Evolutionary conservation across 2,329 filamentous ascomycete genomes (phyloP).

Genomic region (Parafenestella ontariensis): DNA sequence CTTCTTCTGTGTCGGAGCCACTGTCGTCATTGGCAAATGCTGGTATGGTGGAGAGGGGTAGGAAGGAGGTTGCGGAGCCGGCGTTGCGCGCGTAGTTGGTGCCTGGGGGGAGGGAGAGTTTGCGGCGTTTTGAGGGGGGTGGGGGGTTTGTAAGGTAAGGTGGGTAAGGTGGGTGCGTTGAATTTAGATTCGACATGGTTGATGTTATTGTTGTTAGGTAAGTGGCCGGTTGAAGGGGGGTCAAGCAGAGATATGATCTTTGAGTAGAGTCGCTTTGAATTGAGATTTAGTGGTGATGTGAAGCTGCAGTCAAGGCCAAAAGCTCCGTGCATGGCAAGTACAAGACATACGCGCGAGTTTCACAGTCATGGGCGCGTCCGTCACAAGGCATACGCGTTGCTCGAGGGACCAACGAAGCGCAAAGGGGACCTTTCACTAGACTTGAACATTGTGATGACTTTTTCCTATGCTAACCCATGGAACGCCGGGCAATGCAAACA

Average conservation of each 20-base stretch:
- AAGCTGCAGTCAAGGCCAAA: background rate
- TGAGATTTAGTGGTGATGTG: no score
- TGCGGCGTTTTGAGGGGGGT: background rate
- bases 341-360: background rate
- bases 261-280: background rate
- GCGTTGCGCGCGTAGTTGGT: background rate
- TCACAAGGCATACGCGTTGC: background rate
- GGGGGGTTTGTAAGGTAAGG: background rate
- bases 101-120: background rate
- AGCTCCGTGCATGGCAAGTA: background rate
- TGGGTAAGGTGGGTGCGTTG: no score
- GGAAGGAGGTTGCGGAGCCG: background rate
- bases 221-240: background rate
- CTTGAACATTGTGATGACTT: background rate
- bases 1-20: conserved; percentile 18
- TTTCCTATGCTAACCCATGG: background rate
- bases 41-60: background rate
- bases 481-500: background rate
- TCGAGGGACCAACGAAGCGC: background rate
- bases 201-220: no score
- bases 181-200: no score
- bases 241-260: background rate
- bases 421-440: background rate
- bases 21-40: no score
- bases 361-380: background rate